Evolutionary conservation across 192 early-diverging fungal species (phyloP).

Genomic region (Linnemannia elongata): DNA sequence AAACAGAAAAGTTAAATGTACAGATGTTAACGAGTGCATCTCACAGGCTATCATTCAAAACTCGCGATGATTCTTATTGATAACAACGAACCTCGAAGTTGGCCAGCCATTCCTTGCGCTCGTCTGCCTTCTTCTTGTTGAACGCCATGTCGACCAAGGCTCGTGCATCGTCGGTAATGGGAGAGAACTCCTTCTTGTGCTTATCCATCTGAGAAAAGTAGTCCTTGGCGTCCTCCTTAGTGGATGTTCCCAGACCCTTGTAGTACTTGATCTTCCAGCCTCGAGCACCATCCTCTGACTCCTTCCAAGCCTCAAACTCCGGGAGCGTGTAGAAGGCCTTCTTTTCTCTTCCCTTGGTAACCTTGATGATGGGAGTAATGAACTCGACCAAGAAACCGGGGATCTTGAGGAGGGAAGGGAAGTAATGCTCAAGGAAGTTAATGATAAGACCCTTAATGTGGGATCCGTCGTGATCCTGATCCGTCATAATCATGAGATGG

Average conservation of each 20-base stretch:
- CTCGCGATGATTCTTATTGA: not conserved
- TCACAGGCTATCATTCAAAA: not conserved
- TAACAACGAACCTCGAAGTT: constrained; percentile 64
- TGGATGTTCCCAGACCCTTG: constrained; percentile 96
- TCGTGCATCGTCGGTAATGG: constrained; percentile 71
- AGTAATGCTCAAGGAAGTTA: constrained; percentile 96
- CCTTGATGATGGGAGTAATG: constrained; percentile 97
- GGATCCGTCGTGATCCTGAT: constrained; percentile 97
- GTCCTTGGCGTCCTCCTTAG: constrained; percentile 84
- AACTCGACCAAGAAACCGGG: constrained; percentile 95
- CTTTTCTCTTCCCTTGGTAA: constrained; percentile 72
- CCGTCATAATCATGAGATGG: constrained; percentile 98
- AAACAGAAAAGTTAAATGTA: not conserved
- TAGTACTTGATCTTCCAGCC: constrained; percentile 96
- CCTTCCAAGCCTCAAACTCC: constrained; percentile 91
- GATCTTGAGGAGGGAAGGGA: constrained; percentile 90
- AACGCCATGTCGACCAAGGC: constrained; percentile 96
- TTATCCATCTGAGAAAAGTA: constrained; percentile 89
- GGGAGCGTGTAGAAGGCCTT: constrained; percentile 91
- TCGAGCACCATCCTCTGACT: constrained; percentile 73
- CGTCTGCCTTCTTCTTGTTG: constrained; percentile 92
- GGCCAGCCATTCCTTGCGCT: constrained; percentile 95
- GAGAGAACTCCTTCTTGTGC: constrained; percentile 86
- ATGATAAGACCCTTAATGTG: constrained; percentile 98
- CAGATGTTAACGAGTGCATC: not conserved